These are phyloP conservation scores for Plasmodium yoelii DNA, from an alignment of 169 alveolate species.

Conservation along the genomic window DNA sequence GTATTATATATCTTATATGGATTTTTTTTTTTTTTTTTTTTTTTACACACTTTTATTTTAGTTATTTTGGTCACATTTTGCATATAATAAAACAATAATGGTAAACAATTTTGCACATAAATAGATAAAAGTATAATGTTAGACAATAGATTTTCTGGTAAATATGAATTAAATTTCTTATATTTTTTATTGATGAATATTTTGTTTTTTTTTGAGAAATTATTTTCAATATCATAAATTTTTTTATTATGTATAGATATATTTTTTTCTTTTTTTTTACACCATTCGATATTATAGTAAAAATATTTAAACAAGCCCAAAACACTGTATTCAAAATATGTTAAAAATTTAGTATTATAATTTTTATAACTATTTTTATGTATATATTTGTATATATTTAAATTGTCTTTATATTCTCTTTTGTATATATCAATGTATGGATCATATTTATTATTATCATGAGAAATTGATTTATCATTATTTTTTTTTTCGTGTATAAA, in stretches of 20 bases:
- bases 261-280: background rate
- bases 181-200: constrained; percentile 16
- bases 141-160: constrained; percentile 53
- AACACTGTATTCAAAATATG: constrained; percentile 45
- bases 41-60: background rate
- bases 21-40: background rate
- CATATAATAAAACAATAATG: constrained; percentile 45
- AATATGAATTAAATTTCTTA: constrained; percentile 7
- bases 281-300: constrained; percentile 7
- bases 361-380: constrained; percentile 7
- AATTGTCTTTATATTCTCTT: constrained; percentile 37
- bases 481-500: background rate
- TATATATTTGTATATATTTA: background rate
- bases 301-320: constrained; percentile 24
- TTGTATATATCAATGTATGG: constrained; percentile 22
- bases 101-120: constrained; percentile 56
- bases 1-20: too few relatives aligned
- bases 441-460: constrained; percentile 4
- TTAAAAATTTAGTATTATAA: background rate
- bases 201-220: background rate
- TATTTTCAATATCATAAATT: too few relatives aligned
- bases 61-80: constrained; percentile 3
- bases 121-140: constrained; percentile 55
- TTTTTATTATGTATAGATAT: too few relatives aligned
- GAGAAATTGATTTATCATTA: background rate